Evolutionary conservation across 2,329 filamentous ascomycete genomes (phyloP).

Genomic region (Trichophyton mentagrophytes): DNA sequence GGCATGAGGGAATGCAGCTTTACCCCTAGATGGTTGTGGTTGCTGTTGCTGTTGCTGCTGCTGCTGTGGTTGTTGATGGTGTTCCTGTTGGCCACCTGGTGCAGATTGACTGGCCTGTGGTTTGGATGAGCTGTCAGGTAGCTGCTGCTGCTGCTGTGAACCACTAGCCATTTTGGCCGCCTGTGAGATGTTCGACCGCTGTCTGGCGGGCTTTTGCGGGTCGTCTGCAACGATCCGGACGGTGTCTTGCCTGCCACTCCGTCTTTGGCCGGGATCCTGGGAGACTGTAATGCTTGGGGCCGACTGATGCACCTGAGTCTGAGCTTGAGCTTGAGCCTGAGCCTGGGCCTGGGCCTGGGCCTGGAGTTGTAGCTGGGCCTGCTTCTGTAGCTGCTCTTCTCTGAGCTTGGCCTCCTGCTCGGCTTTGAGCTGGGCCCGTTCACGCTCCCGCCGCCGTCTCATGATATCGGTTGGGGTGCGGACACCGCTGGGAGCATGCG

Average conservation of each 20-base stretch:
- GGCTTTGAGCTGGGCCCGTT: constrained; percentile 52
- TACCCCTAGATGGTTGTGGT: constrained; percentile 13
- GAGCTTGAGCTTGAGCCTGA: constrained; percentile 37
- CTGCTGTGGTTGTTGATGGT: too few relatives aligned
- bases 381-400: constrained; percentile 31
- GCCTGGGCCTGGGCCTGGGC: constrained; percentile 34
- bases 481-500: constrained; percentile 44
- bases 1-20: constrained; percentile 80
- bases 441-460: constrained; percentile 68
- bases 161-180: constrained; percentile 3
- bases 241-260: neutral
- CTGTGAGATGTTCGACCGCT: constrained; percentile 3
- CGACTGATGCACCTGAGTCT: constrained; percentile 12
- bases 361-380: neutral
- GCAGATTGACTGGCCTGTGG: constrained; percentile 7
- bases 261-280: neutral
- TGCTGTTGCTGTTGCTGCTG: too few relatives aligned
- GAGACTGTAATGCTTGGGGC: neutral
- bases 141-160: neutral
- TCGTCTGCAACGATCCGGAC: neutral
- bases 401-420: constrained; percentile 50
- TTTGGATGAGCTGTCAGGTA: constrained; percentile 3
- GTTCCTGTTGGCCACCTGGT: constrained; percentile 8
- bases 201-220: neutral
- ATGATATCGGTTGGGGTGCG: constrained; percentile 83